Evolutionary conservation across 768 basidiomycete species (phyloP), one percentile per base, ranked within the genome.

Genomic region (Suillus ampliporus): DNA sequence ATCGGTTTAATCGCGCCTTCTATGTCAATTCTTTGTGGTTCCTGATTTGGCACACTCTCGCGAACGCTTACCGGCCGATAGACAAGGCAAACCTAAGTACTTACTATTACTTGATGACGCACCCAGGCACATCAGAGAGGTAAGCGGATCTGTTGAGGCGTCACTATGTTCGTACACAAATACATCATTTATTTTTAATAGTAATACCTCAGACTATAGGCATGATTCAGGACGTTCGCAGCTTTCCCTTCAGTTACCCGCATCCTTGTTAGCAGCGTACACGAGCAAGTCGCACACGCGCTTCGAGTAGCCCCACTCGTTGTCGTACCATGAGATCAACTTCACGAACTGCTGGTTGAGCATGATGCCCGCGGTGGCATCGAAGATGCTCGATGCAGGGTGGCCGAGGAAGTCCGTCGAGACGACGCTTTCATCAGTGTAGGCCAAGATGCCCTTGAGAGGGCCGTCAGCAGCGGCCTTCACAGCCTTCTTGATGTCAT

Each of bases 271-370:
- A 65, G 95, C 93, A 65, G 87, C 89, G 80, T 77, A 94, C 67
- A 87, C 80, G 75, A 99, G 80, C 61, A 99, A 85, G 77, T 99
- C 97, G 79, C 89, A 89, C 59, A 97, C 95, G 75, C 95, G 90
- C 76, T 82, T 87, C 51, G 94, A 96, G 89, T 97, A 98, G 21
- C 94, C 90, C 90, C 89, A 94, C 80, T 95, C 92, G 79, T 94
- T 95, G 80, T 94, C 92, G 83, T 94, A 96, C 95, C 96, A 97
- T 47, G 92, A 76, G 75, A 99, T 89, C 72, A 97, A 87, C 87
- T 99, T 99, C 84, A 98, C 92, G 72, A 99, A 98, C 81, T 89
- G 89, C 65, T 81, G 72, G 89, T 91, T 97, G 75, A 99, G 88
- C 75, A 89, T 84, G 76, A 99, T 99, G 69, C 97, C 97, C 50